These are phyloP conservation scores for Colletotrichum incanum DNA, from an alignment of 2,329 filamentous ascomycete genomes.

Conservation along the genomic window DNA sequence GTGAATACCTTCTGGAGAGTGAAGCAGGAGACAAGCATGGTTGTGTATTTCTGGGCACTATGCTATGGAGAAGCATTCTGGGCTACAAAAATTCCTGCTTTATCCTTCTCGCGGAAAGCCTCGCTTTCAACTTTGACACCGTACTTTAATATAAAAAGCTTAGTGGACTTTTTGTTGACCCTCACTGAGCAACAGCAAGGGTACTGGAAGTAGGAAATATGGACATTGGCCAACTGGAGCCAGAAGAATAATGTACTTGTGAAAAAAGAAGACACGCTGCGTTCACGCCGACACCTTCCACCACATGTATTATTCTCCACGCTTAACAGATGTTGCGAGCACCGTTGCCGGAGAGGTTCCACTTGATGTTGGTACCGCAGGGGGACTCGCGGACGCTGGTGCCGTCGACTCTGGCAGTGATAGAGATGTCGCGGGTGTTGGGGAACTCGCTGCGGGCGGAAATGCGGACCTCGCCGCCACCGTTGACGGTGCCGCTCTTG, in stretches of 20 bases:
- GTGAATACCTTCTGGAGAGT: too few species aligned
- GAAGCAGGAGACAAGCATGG: too few species aligned
- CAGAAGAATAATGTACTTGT: slow-evolving; percentile 22
- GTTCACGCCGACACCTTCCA: background rate
- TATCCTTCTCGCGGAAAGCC: background rate
- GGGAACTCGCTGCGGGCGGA: slow-evolving; percentile 68
- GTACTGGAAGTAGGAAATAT: background rate
- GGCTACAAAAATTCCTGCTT: background rate
- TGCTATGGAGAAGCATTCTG: background rate
- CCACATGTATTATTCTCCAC: background rate
- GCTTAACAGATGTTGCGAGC: slow-evolving; percentile 58
- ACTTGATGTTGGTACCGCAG: slow-evolving; percentile 68
- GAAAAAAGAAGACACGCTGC: slow-evolving; percentile 9
- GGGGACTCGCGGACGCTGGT: slow-evolving; percentile 68
- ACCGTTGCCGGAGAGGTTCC: slow-evolving; percentile 64
- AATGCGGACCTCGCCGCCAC: slow-evolving; percentile 70
- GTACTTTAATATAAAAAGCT: background rate
- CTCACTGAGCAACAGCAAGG: background rate
- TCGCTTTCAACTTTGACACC: background rate
- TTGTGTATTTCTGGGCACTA: background rate
- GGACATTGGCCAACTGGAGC: background rate
- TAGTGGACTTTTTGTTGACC: background rate
- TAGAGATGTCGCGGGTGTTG: slow-evolving; percentile 66
- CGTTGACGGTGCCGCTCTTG: slow-evolving; percentile 64
- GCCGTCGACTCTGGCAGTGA: slow-evolving; percentile 64